These are phyloP conservation scores for Sarocladium strictum DNA, from an alignment of 2,329 filamentous ascomycete genomes.

Conservation along the genomic window DNA sequence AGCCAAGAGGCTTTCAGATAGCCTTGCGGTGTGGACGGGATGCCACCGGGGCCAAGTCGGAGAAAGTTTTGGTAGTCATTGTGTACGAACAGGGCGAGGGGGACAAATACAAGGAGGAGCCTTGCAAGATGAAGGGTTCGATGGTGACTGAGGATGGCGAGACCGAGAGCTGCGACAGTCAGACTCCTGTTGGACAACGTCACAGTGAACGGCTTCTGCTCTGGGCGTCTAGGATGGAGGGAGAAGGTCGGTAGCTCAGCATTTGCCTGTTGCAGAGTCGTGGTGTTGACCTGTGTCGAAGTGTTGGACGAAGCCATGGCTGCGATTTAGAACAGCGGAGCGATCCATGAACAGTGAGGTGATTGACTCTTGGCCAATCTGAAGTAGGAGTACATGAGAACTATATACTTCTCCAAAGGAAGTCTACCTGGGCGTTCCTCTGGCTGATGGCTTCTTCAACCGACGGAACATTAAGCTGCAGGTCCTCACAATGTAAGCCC, in stretches of 20 bases:
- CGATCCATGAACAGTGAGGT: neutral
- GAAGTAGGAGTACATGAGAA: neutral
- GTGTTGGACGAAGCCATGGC: neutral
- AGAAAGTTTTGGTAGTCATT: conserved; percentile 73
- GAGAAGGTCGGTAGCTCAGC: neutral
- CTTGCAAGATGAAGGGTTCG: conserved; percentile 42
- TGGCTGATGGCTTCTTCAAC: neutral
- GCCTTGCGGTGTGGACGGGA: conserved; percentile 64
- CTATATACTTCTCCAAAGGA: neutral
- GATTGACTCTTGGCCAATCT: neutral
- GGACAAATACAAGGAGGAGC: conserved; percentile 43
- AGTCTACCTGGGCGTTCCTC: no score
- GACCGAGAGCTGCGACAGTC: conserved; percentile 34
- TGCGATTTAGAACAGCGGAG: neutral
- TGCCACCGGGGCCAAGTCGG: conserved; percentile 73
- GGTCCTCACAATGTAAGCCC: neutral
- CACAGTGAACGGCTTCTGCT: conserved; percentile 45
- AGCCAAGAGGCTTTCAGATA: conserved; percentile 71
- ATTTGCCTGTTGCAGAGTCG: neutral
- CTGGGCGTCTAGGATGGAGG: conserved; percentile 22
- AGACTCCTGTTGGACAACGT: conserved; percentile 47
- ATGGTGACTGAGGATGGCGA: conserved; percentile 48
- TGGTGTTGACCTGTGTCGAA: neutral
- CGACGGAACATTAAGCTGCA: neutral
- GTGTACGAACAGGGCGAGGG: conserved; percentile 47